phyloP scores from a whole-genome alignment of 306 rosid genomes.

The Canavalia gladiata region DNA sequence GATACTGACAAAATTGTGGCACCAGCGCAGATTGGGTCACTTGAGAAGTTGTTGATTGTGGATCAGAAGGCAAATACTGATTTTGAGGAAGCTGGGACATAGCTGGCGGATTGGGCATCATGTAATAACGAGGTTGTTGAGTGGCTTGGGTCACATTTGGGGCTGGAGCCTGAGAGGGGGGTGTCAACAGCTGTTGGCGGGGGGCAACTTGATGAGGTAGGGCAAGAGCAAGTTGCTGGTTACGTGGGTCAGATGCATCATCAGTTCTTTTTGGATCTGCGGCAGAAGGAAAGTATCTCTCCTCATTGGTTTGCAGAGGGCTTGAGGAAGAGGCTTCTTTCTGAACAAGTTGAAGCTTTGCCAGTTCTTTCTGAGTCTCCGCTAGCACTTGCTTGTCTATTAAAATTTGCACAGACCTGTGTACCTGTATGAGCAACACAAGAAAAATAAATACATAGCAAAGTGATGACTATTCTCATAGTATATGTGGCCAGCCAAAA shows the following conservation, averaged over 20 bases:
- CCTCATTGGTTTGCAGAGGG: slow-evolving; percentile 75
- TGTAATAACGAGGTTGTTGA: slow-evolving; percentile 73
- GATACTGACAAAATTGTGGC: slow-evolving; percentile 78
- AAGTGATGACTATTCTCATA: slow-evolving; percentile 12
- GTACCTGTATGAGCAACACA: slow-evolving; percentile 70
- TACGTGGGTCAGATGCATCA: slow-evolving; percentile 60
- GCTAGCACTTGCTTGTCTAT: slow-evolving; percentile 96
- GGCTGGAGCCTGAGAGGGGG: slow-evolving; percentile 59
- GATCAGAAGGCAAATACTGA: slow-evolving; percentile 69
- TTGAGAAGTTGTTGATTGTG: slow-evolving; percentile 67
- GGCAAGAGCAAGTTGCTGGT: slow-evolving; percentile 86
- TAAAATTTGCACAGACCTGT: slow-evolving; percentile 88
- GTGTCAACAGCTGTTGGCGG: slow-evolving; percentile 61
- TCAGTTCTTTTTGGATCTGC: slow-evolving; percentile 65
- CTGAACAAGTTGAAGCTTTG: slow-evolving; percentile 81
- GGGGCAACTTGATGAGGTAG: slow-evolving; percentile 76
- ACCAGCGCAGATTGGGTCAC: slow-evolving; percentile 61
- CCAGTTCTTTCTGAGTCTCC: slow-evolving; percentile 89
- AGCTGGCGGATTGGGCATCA: slow-evolving; percentile 60
- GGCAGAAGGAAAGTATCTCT: slow-evolving; percentile 62
- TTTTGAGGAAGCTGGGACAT: slow-evolving; percentile 64
- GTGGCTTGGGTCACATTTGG: slow-evolving; percentile 60
- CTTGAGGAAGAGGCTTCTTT: slow-evolving; percentile 75
- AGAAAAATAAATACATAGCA: slow-evolving; percentile 31
- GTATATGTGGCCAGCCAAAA: slow-evolving; percentile 19